Evolutionary conservation across 2,329 filamentous ascomycete species (phyloP).

Genomic region (Monosporascus sp.): DNA sequence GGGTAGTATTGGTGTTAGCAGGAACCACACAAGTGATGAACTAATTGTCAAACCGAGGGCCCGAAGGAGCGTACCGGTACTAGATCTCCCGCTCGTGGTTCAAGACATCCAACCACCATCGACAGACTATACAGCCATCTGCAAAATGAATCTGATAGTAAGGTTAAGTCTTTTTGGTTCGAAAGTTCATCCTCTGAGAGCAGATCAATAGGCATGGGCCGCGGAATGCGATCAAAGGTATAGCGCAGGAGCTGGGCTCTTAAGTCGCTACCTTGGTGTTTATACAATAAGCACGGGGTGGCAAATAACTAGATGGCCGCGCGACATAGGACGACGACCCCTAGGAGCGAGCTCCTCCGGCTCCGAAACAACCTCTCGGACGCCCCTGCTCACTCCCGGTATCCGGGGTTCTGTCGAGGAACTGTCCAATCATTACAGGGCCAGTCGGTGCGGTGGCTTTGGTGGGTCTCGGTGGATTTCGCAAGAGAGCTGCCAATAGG

Average conservation of each 20-base stretch:
- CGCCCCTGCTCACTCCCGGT: not conserved
- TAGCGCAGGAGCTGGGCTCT: too few species aligned
- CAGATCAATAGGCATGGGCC: not conserved
- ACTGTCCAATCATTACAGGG: not conserved
- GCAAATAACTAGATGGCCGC: not conserved
- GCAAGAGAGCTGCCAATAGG: not conserved
- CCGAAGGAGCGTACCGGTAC: not conserved
- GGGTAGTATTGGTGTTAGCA: not conserved
- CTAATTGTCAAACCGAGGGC: not conserved
- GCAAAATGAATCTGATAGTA: not conserved
- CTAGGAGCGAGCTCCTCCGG: not conserved
- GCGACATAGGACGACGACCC: not conserved
- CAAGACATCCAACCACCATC: not conserved
- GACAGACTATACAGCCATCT: not conserved
- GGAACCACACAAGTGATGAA: not conserved
- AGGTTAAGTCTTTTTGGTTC: not conserved
- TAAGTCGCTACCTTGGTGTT: too few species aligned
- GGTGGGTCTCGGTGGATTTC: not conserved
- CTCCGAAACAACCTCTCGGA: not conserved
- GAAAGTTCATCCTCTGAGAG: not conserved
- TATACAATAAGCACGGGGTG: not conserved
- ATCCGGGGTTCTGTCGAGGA: not conserved
- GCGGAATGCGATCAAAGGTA: not conserved
- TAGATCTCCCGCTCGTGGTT: not conserved
- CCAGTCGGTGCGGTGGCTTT: not conserved